Evolutionary conservation across 202 grass and related monocot genomes (phyloP).

Genomic region (Cymbopogon flexuosus): DNA sequence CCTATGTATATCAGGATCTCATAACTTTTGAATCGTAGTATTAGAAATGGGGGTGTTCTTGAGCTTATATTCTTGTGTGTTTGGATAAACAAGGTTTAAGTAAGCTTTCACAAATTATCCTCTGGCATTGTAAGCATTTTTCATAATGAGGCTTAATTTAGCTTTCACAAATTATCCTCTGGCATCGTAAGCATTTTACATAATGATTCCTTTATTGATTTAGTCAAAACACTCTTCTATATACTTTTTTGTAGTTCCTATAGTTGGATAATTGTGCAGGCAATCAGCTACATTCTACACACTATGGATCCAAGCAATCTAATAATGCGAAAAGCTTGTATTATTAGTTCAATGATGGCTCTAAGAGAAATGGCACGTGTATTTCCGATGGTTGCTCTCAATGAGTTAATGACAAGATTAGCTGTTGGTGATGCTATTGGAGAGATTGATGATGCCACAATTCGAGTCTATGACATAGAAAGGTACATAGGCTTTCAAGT

Average conservation of each 20-base stretch:
- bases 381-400: constrained; percentile 92
- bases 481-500: constrained; percentile 44
- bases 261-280: constrained; percentile 42
- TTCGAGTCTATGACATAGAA: constrained; percentile 94
- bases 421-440: constrained; percentile 94
- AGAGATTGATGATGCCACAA: constrained; percentile 72
- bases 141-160: not conserved
- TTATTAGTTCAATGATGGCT: constrained; percentile 78
- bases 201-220: constrained; percentile 8
- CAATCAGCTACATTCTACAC: constrained; percentile 65
- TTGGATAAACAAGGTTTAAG: not conserved
- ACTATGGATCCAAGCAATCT: constrained; percentile 98
- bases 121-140: not conserved
- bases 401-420: constrained; percentile 68
- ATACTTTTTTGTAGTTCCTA: constrained; percentile 6
- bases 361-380: constrained; percentile 91
- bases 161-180: constrained; percentile 6
- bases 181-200: not conserved
- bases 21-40: not conserved
- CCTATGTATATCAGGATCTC: not conserved
- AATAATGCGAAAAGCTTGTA: constrained; percentile 92
- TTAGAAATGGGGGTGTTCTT: not conserved
- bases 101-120: constrained; percentile 7
- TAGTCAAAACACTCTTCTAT: not conserved
- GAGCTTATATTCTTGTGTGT: not conserved